Evolutionary conservation across 1,284 basidiomycete species (phyloP).

Genomic region (Sporisorium graminicola): DNA sequence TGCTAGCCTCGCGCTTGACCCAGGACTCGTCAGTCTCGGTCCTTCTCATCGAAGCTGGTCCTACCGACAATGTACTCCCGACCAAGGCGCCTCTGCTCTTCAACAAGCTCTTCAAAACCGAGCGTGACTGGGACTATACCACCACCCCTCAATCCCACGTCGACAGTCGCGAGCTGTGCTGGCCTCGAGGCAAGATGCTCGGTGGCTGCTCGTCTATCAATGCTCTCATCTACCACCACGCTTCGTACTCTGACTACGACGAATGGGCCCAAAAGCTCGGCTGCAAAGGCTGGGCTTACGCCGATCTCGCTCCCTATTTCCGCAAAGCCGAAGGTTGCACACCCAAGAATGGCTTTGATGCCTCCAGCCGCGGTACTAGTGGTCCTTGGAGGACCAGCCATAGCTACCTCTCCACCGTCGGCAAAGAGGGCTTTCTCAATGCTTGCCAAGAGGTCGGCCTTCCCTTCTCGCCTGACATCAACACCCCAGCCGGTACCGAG

Average conservation of each 20-base stretch:
- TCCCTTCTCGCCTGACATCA: conserved; percentile 27
- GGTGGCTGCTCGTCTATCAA: conserved; percentile 72
- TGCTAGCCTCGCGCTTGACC: conserved; percentile 30
- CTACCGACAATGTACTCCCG: not conserved
- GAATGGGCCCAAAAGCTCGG: conserved; percentile 25
- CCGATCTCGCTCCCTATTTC: conserved; percentile 19
- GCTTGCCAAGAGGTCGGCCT: conserved; percentile 8
- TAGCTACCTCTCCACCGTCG: not conserved
- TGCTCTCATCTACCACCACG: conserved; percentile 52
- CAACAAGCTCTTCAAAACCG: conserved; percentile 7
- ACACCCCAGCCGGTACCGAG: conserved; percentile 22
- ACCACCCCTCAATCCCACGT: conserved; percentile 26
- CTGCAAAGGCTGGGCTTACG: conserved; percentile 37
- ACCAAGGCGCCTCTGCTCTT: not conserved
- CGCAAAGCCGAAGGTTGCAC: conserved; percentile 16
- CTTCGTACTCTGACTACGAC: conserved; percentile 16
- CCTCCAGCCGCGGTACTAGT: not conserved
- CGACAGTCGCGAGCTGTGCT: conserved; percentile 15
- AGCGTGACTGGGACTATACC: conserved; percentile 36
- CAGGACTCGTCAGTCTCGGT: conserved; percentile 33
- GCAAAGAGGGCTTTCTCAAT: not conserved
- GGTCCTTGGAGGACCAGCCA: not conserved
- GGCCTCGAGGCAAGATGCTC: conserved; percentile 28
- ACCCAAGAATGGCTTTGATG: conserved; percentile 1
- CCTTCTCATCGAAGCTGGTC: conserved; percentile 44